Conservation (phyloP, 2,329 filamentous ascomycete species). For the Metarhizium robertsii region DNA sequence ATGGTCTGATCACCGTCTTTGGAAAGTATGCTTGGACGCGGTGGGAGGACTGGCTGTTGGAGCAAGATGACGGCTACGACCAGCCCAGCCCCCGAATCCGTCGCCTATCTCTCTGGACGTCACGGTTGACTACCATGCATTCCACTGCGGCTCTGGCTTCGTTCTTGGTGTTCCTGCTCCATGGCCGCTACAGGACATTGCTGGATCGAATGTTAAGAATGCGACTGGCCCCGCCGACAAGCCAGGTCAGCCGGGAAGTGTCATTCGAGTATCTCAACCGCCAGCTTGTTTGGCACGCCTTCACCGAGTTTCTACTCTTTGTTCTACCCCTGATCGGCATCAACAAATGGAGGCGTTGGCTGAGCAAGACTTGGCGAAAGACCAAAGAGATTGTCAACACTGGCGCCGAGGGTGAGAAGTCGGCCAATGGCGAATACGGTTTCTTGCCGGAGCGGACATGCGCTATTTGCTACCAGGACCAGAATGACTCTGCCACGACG, state of each 20-base stretch:
- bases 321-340: slow-evolving; percentile 95
- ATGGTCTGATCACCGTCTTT: slow-evolving; percentile 77
- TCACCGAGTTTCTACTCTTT: slow-evolving; percentile 97
- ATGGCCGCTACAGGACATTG: slow-evolving; percentile 84
- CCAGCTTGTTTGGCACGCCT: slow-evolving; percentile 98
- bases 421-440: slow-evolving; percentile 61
- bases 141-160: slow-evolving; percentile 74
- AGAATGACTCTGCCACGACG: slow-evolving; percentile 61
- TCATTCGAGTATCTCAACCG: slow-evolving; percentile 97
- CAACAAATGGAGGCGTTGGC: slow-evolving; percentile 82
- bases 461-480: slow-evolving; percentile 92
- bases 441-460: slow-evolving; percentile 92
- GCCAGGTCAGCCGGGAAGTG: slow-evolving; percentile 80
- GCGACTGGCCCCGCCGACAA: slow-evolving; percentile 75
- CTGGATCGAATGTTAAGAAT: slow-evolving; percentile 78
- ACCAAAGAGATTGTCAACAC: slow-evolving; percentile 56
- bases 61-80: slow-evolving; percentile 67
- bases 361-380: slow-evolving; percentile 78
- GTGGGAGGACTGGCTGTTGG: slow-evolving; percentile 80
- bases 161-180: slow-evolving; percentile 84
- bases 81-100: slow-evolving; percentile 41
- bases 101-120: slow-evolving; percentile 60
- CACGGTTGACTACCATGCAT: slow-evolving; percentile 61
- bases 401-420: slow-evolving; percentile 34
- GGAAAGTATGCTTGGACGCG: slow-evolving; percentile 86